A percentile compares a stretch with the other conserved stretches of the same genome.
phyloP scores from a whole-genome alignment of 441 rosid genomes.

The Gossypium gossypioides region DNA sequence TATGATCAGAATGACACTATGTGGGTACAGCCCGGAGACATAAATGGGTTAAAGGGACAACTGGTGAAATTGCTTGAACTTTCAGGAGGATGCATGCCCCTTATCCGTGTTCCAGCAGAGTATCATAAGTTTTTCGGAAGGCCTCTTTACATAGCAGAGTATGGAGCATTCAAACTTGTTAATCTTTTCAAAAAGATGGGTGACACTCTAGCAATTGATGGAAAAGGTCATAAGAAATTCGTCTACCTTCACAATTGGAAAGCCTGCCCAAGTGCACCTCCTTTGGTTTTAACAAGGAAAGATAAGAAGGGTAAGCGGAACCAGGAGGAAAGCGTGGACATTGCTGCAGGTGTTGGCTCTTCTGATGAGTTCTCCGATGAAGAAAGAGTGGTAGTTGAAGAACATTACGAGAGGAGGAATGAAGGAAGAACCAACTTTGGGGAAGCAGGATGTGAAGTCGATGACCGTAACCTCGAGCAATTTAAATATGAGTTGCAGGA shows the following conservation, averaged over 20 bases:
- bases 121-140: slow-evolving; percentile 71
- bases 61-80: slow-evolving; percentile 70
- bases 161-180: slow-evolving; percentile 64
- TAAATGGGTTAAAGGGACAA: slow-evolving; percentile 69
- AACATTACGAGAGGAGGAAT: slow-evolving; percentile 30
- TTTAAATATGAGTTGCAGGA: slow-evolving; percentile 79
- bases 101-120: slow-evolving; percentile 61
- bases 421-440: slow-evolving; percentile 21
- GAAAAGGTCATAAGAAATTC: slow-evolving; percentile 60
- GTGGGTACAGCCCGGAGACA: slow-evolving; percentile 93
- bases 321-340: slow-evolving; percentile 28
- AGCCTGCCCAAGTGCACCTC: slow-evolving; percentile 39
- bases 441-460: slow-evolving; percentile 13
- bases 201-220: slow-evolving; percentile 54
- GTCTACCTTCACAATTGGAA: slow-evolving; percentile 64
- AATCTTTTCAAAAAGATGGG: slow-evolving; percentile 80
- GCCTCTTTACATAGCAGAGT: slow-evolving; percentile 68
- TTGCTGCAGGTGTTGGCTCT: slow-evolving; percentile 31
- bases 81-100: slow-evolving; percentile 73
- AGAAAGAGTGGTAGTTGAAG: slow-evolving; percentile 42
- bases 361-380: slow-evolving; percentile 69
- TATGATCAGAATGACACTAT: slow-evolving; percentile 51
- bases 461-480: slow-evolving; percentile 36
- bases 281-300: slow-evolving; percentile 36
- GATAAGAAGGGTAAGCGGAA: slow-evolving; percentile 49